Conservation (phyloP, 2,329 filamentous ascomycete species). For the Fusarium pilosicola region DNA sequence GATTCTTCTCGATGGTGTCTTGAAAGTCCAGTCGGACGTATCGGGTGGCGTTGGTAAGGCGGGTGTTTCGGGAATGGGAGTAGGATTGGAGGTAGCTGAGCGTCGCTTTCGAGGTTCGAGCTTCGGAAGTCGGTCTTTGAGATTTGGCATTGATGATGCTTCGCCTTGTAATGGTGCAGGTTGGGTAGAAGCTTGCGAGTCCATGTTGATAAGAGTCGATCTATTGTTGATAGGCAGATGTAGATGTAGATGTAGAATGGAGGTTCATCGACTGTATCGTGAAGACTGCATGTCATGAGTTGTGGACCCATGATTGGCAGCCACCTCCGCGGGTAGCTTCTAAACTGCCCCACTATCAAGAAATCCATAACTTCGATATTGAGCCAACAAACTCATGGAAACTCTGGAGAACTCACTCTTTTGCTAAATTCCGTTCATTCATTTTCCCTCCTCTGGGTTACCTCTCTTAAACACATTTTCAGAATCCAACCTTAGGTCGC, state of each 20-base stretch:
- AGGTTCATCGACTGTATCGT: not conserved
- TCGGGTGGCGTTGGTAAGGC: conserved; percentile 74
- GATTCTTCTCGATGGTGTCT: conserved; percentile 79
- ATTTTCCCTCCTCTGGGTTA: not conserved
- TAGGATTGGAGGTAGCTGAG: conserved; percentile 61
- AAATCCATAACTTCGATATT: conserved; percentile 3
- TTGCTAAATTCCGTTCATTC: not conserved
- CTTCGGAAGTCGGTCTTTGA: conserved; percentile 70
- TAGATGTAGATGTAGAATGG: conserved; percentile 17
- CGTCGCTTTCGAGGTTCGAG: conserved; percentile 72
- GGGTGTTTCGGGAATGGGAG: conserved; percentile 80
- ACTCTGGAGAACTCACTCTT: not conserved
- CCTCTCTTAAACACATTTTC: too few species aligned
- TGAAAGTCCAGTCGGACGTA: conserved; percentile 68
- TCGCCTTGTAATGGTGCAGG: conserved; percentile 12
- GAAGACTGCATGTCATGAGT: conserved; percentile 24
- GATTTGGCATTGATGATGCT: conserved; percentile 44
- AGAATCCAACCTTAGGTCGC: not conserved
- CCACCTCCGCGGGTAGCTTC: conserved; percentile 14
- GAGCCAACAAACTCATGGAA: conserved; percentile 3
- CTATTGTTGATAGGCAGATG: conserved; percentile 1
- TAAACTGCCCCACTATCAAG: conserved; percentile 14
- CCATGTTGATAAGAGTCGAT: conserved; percentile 35
- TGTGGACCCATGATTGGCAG: conserved; percentile 25
- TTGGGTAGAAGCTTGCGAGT: conserved; percentile 35